Base-by-base conservation (phyloP, 2,329 filamentous ascomycete species). In the Pseudogymnoascus sp. region DNA sequence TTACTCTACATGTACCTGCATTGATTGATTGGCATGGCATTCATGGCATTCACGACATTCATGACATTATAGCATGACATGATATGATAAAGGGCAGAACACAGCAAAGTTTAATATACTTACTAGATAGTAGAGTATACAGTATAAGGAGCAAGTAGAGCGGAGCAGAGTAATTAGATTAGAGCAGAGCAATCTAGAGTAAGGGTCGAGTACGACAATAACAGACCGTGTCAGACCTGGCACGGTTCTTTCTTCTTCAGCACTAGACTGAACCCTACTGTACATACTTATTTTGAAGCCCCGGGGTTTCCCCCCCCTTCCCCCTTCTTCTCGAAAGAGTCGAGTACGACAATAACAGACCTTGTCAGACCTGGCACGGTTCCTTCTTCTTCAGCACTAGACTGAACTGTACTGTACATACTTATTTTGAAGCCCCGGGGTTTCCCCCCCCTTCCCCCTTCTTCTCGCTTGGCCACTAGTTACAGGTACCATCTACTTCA, bases 1-100 rank as follows among this genome's bases (percentile, higher is more conserved):
- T 52, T 52, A 31, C 43, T 52, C 23, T 52, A 52, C 23, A 52
- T 52, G 43, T 52, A 52, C 43, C 43, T 52, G 43, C 43, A 52
- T 52, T 10, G 4, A 7, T 8, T 31, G 8, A 7, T 8, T 31
- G 8, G 29, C 29, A 31, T 31, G 8, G 43, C 23, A 52, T 29
- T 19, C 19, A 19, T 19, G 19, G 19, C 19, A 19, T 19, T 29
- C 23, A n/a, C 31, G 29, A 6, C 41, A 45, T 29, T 29, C 23
- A n/a, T 29, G 43, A 14, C 23, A 29, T 49, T 8, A 45, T 49
- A 49, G 43, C 43, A 31, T 52, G 43, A 52, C 23, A n/a, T 29
- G 43, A 52, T 52, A 52, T 52, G 43, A 52, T 52, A 52, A 52
- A 49, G 8, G 2, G 7, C 14, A 26, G 12, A 8, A 52, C 10